phyloP scores from a whole-genome alignment of 352 stramenopile species.

The Bremia lactucae region DNA sequence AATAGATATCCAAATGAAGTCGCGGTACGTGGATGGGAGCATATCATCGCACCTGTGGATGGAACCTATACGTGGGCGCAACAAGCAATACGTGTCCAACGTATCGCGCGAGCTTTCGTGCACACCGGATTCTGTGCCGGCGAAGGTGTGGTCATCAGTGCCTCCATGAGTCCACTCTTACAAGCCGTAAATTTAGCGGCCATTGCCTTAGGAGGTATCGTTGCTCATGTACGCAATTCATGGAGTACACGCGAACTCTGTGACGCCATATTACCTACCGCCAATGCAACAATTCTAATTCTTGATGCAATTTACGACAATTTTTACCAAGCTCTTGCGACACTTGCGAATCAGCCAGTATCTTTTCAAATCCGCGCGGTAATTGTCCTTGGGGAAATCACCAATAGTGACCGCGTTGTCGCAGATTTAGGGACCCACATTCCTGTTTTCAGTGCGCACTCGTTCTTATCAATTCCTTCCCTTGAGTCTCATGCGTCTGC shows the following conservation, averaged over 20 bases:
- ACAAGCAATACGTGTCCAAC: constrained; percentile 18
- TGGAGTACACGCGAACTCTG: constrained; percentile 46
- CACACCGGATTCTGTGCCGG: constrained; percentile 42
- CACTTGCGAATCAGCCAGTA: constrained; percentile 11
- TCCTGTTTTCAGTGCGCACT: constrained; percentile 34
- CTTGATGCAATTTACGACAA: constrained; percentile 42
- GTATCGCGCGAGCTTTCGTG: constrained; percentile 34
- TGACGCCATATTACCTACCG: constrained; percentile 38
- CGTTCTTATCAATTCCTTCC: constrained; percentile 25
- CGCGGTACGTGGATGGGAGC: constrained; percentile 17
- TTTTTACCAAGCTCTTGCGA: constrained; percentile 28
- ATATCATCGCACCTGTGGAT: constrained; percentile 1
- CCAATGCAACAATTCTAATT: constrained; percentile 44
- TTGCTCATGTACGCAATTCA: constrained; percentile 39
- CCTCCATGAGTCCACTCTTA: constrained; percentile 29
- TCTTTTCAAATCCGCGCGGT: constrained; percentile 32
- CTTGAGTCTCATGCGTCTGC: constrained; percentile 9
- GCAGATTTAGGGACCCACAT: constrained; percentile 24
- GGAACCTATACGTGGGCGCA: constrained; percentile 20
- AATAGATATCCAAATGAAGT: constrained; percentile 7
- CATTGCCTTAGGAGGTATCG: constrained; percentile 41
- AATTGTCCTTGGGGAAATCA: constrained; percentile 24
- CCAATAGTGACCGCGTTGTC: constrained; percentile 6
- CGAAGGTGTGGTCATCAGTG: constrained; percentile 49
- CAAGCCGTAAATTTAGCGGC: constrained; percentile 54